Evolutionary conservation across 2,329 filamentous ascomycete genomes (phyloP), one percentile per base, ranked within the genome.

Genomic region (Aspergillus phoenicis): DNA sequence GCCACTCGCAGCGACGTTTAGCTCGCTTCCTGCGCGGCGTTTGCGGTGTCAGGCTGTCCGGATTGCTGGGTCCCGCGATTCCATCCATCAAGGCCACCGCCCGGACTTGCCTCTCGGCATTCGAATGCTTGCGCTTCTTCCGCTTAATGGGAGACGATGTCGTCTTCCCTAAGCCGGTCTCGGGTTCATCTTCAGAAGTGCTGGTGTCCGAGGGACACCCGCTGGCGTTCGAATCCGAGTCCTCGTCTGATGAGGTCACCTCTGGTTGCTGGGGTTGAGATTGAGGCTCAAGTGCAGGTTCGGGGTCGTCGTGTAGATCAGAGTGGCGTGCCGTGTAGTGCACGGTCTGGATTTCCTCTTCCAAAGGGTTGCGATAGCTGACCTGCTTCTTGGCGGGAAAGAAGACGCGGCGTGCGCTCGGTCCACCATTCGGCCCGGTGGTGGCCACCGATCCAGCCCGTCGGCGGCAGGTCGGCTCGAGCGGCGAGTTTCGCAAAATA

Each of bases 361-460:
- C 84, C 26, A 87, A 71, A 17, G 83, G 82, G 11, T 76, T 77
- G 20, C 81, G 78, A 69, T 87, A 88, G 26, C 80, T 81, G 11
- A 88, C 85, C 63, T 78, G 80, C 75, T 87, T 88, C 67, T 81
- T 76, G 2, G 82, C 77, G 4, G 85, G 84, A 68, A 87, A 87
- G 63, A 79, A 77, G 33, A 76, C 71, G 48, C 73, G 74, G 54
- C 76, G 72, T 36, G 62, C 54, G 48, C 63, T 63, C 62, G 68
- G 76, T 76, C 59, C 75, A 49, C 68, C 71, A 68, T 67, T 75
- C 38, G 72, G 69, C 49, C 70, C 67, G 59, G 61, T 70, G n/a
- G 71, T 68, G 5, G 73, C 66, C 17, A 77, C 73, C 30, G 80
- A 76, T 26, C 74, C 67, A 1, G 81, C 77, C 66, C 78, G 79